These are phyloP conservation scores for Crepidotus variabilis DNA, from an alignment of 768 basidiomycete species.

Conservation along the genomic window DNA sequence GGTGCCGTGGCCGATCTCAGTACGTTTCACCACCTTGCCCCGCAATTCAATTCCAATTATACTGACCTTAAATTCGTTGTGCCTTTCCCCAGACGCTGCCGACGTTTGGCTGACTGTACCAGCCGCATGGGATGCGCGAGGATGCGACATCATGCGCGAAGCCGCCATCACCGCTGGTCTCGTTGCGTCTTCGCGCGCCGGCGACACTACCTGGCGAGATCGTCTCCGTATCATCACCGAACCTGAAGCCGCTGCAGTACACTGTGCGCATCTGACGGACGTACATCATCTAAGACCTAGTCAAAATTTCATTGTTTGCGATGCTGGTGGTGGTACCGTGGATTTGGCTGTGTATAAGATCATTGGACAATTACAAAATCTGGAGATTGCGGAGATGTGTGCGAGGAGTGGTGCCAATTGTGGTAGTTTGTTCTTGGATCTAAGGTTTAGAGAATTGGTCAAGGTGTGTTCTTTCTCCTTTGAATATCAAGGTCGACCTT, in stretches of 20 bases:
- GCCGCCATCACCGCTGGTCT: conserved; percentile 80
- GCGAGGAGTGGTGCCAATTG: conserved; percentile 86
- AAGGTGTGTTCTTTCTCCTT: conserved; percentile 32
- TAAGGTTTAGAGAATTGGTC: conserved; percentile 81
- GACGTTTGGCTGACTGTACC: conserved; percentile 87
- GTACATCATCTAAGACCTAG: conserved; percentile 75
- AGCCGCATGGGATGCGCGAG: conserved; percentile 87
- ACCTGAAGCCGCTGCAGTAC: conserved; percentile 86
- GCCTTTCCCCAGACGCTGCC: conserved; percentile 55
- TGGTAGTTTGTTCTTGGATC: conserved; percentile 83
- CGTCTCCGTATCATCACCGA: conserved; percentile 81
- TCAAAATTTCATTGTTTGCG: conserved; percentile 90
- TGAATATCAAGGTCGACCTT: background rate
- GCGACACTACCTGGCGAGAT: conserved; percentile 75
- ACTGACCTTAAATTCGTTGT: conserved; percentile 6
- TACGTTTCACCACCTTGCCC: conserved; percentile 22
- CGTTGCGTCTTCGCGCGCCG: conserved; percentile 66
- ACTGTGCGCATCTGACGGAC: conserved; percentile 79
- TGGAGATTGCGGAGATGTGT: conserved; percentile 92
- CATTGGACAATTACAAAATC: conserved; percentile 70
- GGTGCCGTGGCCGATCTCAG: conserved; percentile 83
- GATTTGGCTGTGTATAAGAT: conserved; percentile 67
- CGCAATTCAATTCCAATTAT: background rate
- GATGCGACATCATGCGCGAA: conserved; percentile 82
- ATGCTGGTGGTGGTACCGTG: conserved; percentile 84